Conservation (phyloP, 371 early-diverging fungal genomes). For the Mortierella sp. region DNA sequence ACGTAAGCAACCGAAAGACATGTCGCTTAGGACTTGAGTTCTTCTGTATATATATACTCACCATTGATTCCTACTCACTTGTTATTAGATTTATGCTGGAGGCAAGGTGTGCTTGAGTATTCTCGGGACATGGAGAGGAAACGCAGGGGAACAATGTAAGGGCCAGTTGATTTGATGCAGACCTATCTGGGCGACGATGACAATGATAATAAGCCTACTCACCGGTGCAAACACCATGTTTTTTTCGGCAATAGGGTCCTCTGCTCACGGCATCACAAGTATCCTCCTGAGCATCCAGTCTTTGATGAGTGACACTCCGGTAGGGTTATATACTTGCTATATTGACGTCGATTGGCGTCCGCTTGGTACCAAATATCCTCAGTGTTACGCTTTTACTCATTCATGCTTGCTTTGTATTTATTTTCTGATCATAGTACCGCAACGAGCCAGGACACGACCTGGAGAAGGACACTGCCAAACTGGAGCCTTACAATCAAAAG, state of each 20-base stretch:
- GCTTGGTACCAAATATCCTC: too few relatives aligned
- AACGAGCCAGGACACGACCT: conserved; percentile 69
- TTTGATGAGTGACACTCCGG: conserved; percentile 66
- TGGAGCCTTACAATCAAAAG: conserved; percentile 68
- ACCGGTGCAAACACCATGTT: too few relatives aligned
- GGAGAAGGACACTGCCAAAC: conserved; percentile 53
- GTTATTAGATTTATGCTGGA: conserved; percentile 48
- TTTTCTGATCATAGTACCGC: conserved; percentile 32
- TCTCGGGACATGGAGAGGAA: conserved; percentile 68
- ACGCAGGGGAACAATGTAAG: conserved; percentile 68
- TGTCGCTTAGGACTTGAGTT: background rate
- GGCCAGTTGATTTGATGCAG: background rate
- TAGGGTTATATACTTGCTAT: conserved; percentile 6
- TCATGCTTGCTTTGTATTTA: background rate
- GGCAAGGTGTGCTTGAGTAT: conserved; percentile 75
- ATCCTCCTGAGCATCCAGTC: conserved; percentile 67
- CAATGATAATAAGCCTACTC: background rate
- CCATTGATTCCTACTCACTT: background rate
- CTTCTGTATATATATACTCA: background rate
- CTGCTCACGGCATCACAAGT: conserved; percentile 60
- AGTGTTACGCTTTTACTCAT: background rate
- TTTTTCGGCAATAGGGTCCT: conserved; percentile 39
- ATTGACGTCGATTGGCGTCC: too few relatives aligned
- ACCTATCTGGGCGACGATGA: background rate
- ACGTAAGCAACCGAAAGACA: conserved; percentile 32